These are phyloP conservation scores for Tolypocladium ophioglossoides DNA, from an alignment of 2,329 filamentous ascomycete genomes.

Conservation along the genomic window DNA sequence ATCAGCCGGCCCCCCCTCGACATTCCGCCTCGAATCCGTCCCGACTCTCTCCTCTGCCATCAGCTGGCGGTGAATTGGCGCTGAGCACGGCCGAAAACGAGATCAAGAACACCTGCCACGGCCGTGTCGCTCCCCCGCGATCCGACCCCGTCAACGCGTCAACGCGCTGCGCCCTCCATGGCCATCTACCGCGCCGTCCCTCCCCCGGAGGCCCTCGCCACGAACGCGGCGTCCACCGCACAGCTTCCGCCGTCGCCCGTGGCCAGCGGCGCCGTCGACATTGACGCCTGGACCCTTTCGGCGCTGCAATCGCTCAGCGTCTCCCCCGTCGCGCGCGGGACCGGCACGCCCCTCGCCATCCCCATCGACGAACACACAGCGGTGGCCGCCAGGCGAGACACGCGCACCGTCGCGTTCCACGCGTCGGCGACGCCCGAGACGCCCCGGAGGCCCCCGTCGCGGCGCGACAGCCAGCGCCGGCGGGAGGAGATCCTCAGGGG, in stretches of 20 bases:
- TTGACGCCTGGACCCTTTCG: conserved; percentile 57
- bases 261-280: conserved; percentile 33
- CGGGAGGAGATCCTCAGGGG: conserved; percentile 76
- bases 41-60: background rate
- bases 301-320: conserved; percentile 46
- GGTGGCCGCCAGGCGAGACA: conserved; percentile 1
- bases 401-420: conserved; percentile 11
- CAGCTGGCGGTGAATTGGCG: background rate
- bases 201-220: conserved; percentile 26
- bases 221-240: conserved; percentile 8
- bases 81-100: background rate
- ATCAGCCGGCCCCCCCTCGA: background rate
- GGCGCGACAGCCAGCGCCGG: conserved; percentile 43
- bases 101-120: background rate
- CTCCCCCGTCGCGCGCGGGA: conserved; percentile 45
- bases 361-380: conserved; percentile 52
- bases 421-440: conserved; percentile 16
- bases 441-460: conserved; percentile 34
- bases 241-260: conserved; percentile 14
- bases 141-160: background rate
- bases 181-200: conserved; percentile 44
- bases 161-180: conserved; percentile 25
- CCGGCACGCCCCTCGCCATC: conserved; percentile 58
- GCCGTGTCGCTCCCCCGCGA: background rate
- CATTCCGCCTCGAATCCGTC: background rate